Percentiles rank a stretch among this genome's conserved stretches.
Evolutionary conservation across 169 alveolate genomes (phyloP).

Genomic region (Neospora caninum): DNA sequence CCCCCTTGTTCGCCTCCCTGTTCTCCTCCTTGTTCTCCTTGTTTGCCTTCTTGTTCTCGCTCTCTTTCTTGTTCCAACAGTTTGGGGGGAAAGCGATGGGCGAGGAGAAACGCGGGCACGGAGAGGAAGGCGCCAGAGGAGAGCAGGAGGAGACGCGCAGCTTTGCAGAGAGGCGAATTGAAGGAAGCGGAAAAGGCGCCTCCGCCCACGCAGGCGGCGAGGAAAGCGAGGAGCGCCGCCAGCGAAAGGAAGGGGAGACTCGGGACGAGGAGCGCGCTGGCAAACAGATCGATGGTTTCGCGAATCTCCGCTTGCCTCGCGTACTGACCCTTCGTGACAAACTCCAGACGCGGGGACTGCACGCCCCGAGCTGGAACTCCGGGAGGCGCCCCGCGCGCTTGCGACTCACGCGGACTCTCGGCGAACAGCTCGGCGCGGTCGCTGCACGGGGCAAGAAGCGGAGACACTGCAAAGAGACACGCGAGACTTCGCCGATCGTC

Average conservation of each 20-base stretch:
- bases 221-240: slow-evolving; percentile 22
- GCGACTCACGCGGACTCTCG: too few species aligned
- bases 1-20: background rate
- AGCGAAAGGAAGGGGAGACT: background rate
- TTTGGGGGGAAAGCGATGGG: background rate
- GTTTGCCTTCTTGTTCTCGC: background rate
- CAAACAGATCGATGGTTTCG: background rate
- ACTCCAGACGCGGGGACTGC: background rate
- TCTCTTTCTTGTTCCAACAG: background rate
- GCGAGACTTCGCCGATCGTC: background rate
- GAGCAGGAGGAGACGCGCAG: background rate
- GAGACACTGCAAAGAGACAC: background rate
- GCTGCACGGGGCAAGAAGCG: background rate
- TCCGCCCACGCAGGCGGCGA: background rate
- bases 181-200: background rate
- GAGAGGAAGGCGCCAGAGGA: background rate
- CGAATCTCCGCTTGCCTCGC: background rate
- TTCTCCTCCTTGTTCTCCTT: background rate
- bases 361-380: too few species aligned
- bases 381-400: too few species aligned
- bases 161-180: background rate
- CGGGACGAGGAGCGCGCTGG: background rate
- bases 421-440: background rate
- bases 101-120: background rate
- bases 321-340: background rate